These are phyloP conservation scores for Blastobotrys terrestris DNA, from an alignment of 805 yeast genomes.

Conservation along the genomic window DNA sequence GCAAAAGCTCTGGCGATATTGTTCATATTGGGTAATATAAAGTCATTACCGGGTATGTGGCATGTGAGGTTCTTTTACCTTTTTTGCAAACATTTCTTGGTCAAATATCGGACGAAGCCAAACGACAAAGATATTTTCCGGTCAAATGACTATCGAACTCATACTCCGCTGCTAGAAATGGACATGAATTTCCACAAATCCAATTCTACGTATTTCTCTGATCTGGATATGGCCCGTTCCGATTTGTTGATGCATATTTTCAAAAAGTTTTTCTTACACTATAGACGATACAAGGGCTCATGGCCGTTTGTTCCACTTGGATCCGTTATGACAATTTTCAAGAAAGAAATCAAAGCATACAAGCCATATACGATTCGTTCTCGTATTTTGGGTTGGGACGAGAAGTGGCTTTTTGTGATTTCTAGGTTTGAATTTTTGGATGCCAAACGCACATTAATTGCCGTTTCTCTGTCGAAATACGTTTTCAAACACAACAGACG, in stretches of 20 bases:
- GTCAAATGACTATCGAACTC: conserved; percentile 5
- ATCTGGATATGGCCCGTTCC: conserved; percentile 73
- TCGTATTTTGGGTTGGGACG: conserved; percentile 73
- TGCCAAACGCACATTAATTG: conserved; percentile 38
- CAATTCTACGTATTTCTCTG: conserved; percentile 78
- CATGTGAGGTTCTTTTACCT: conserved; percentile 53
- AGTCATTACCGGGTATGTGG: conserved; percentile 64
- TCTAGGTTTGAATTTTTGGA: conserved; percentile 49
- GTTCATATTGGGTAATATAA: conserved; percentile 42
- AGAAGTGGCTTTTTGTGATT: conserved; percentile 74
- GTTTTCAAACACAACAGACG: conserved; percentile 74
- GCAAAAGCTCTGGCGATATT: conserved; percentile 15
- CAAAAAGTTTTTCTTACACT: conserved; percentile 47
- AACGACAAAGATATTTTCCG: conserved; percentile 1
- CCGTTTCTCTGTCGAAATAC: conserved; percentile 66
- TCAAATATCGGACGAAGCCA: conserved; percentile 24
- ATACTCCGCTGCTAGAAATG: conserved; percentile 53
- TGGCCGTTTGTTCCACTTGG: conserved; percentile 75
- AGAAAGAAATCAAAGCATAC: conserved; percentile 68
- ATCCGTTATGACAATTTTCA: conserved; percentile 57
- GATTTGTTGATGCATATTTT: conserved; percentile 52
- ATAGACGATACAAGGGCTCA: conserved; percentile 33
- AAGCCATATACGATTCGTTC: conserved; percentile 50
- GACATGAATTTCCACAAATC: conserved; percentile 85
- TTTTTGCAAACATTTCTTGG: conserved; percentile 37